Evolutionary conservation across 2,329 filamentous ascomycete species (phyloP).

Genomic region (Hypomyces rosellus): DNA sequence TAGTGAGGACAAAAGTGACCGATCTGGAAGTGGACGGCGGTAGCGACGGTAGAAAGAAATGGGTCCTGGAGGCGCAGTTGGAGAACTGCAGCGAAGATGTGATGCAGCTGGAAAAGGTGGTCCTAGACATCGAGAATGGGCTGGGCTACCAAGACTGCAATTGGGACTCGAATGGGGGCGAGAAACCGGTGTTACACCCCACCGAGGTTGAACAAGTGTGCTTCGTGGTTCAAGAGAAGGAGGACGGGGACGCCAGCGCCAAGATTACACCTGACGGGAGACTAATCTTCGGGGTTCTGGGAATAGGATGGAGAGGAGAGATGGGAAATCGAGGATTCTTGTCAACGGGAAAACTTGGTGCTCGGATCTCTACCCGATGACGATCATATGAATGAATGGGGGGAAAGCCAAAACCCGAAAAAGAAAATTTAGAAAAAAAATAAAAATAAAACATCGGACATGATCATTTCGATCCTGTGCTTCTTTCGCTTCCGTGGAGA

Average conservation of each 20-base stretch:
- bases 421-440: no score
- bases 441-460: no score
- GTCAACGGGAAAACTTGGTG: conserved; percentile 74
- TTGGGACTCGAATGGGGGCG: conserved; percentile 40
- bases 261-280: conserved; percentile 47
- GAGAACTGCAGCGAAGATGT: conserved; percentile 87
- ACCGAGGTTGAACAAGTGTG: conserved; percentile 61
- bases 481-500: neutral
- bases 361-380: conserved; percentile 28
- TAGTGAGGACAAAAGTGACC: conserved; percentile 84
- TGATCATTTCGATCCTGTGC: no score
- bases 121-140: conserved; percentile 47
- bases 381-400: no score
- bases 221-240: conserved; percentile 50
- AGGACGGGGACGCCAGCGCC: conserved; percentile 30
- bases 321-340: conserved; percentile 87
- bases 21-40: conserved; percentile 21
- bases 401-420: no score
- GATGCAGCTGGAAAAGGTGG: conserved; percentile 67
- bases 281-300: conserved; percentile 70
- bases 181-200: conserved; percentile 52
- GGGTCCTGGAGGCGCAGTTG: conserved; percentile 86
- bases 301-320: conserved; percentile 79
- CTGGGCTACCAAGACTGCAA: conserved; percentile 50
- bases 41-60: conserved; percentile 36